Base-by-base conservation (phyloP, 1,139 yeast species). In the Candida tetrigidarum region DNA sequence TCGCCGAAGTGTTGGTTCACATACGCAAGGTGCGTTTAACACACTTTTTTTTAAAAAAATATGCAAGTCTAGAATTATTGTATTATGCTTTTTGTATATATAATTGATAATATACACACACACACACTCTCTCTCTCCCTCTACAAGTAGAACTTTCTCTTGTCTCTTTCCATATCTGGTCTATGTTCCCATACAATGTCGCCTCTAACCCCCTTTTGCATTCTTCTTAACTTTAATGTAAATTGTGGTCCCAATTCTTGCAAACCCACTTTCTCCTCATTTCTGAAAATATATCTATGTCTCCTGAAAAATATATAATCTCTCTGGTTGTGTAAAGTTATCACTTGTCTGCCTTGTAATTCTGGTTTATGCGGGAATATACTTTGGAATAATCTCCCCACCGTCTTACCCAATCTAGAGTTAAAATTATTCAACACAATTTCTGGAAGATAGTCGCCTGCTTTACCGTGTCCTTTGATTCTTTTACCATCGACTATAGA, bases 171-270 rank as follows among this genome's bases (percentile, higher is more conserved):
- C 97, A 93, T 92, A 54, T 88, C 96, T 11, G 97, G 86, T 56
- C 89, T 82, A 69, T 91, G 96, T 67, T 93, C 97, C 97, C 98
- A 93, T 59, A 90, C 96, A 25, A 89, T 77, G 57, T 93, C 98
- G 52, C 90, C 96, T 60, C 84, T 84, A 57, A 93, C 78, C 39
- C 98, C 99, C 71, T 83, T 86, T 64, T 92, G 98, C 50, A 95
- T 74, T 60, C 98, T 78, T 63, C 97, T 80, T 53, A 95, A 72
- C 61, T 87, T 86, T 61, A 93, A 69, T 0, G 99, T 95, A 64
- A 93, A 95, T 64, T 92, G 97, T 0, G 99, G 99, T 0, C 99
- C 99, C 41, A 93, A 73, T 61, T 95, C 99, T 61, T 93, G 99
- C 44, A 93, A 71, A 5, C 99, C 98, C 2, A 92, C 98, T 58